Evolutionary conservation across 495 filamentous ascomycete genomes (phyloP), one percentile per base, ranked within the genome.

Genomic region (Penicillium antarcticum): DNA sequence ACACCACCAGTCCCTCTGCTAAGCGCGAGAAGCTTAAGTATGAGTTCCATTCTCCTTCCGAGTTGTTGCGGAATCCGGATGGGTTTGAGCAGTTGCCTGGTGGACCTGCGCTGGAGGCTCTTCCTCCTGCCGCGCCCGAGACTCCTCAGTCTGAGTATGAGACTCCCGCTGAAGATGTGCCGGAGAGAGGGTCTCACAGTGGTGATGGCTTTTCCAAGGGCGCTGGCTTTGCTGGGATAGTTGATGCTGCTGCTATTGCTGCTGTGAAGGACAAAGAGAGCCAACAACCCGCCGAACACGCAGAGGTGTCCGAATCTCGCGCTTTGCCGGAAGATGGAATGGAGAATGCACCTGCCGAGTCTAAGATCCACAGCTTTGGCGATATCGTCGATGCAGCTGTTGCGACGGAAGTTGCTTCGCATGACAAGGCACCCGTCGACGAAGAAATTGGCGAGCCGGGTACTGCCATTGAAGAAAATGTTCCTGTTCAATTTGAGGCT

Each of bases 21-120:
- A 68, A 63, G 56, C 71, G 59, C 39, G 48, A 60, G 14, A 68
- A 68, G 52, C 70, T 57, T 2, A 71, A 65, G 4, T 76, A 75
- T 37, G 73, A 77, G 36, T 75, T 76, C 51, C 73, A 77, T 45
- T 75, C 74, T 39, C 70, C 71, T 2, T 73, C 72, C 0, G 74
- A 77, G 36, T 64, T 77, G 6, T 42, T 77, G 5, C 69, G 66
- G 13, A 69, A 77, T 29, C 69, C 71, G 0, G 55, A 21, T 14
- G 38, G 35, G 7, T 63, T 56, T 43, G 60, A 51, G 0, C 59
- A 66, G 14, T 42, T 71, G 7, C 66, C 70, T 32, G 42, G 56
- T 2, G 68, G 65, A 18, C 60, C 67, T 13, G 45, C 53, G 2
- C 41, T 68, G 24, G 62, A 59, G 14, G 19, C 33, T 7, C 60